Base-by-base conservation (phyloP, 192 early-diverging fungal species). In the Rhizophagus sp. region DNA sequence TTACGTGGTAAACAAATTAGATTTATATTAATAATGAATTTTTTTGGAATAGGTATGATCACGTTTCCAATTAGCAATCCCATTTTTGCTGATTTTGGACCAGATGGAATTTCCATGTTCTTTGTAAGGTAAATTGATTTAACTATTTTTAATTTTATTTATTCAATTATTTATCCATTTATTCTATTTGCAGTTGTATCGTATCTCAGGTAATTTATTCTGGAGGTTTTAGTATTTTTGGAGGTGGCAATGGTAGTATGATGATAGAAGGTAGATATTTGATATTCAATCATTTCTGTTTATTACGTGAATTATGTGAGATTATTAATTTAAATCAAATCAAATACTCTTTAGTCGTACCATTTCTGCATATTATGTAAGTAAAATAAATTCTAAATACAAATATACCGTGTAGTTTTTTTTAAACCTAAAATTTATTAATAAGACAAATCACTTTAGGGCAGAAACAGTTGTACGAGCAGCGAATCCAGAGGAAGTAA, bases 21-120 rank as follows among this genome's bases (percentile, higher is more conserved):
- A 65, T 39, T n/a, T 15, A 19, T 65, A 22, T 74, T 24, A 71
- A 65, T 44, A 24, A 22, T 74, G 47, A 76, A 62, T 47, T 22
- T 64, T 79, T 0, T 68, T 36, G 41, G 30, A 71, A 52, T 83
- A 90, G 89, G 89, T 17, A 86, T 94, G 83, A 98, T 99, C 82
- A 93, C 95, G 24, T 99, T 99, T 78, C 98, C 98, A 0, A 80
- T 93, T 2, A 89, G 89, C 62, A 89, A 93, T 12, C 87, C 92
- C 0, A 92, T 90, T 15, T 95, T 91, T 83, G 86, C 83, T 75
- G 82, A 84, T 9, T 89, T 94, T 82, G 94, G 94, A 5, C 92
- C 94, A 2, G 91, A 92, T 79, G 98, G 98, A 33, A 96, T 98
- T 73, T 95, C 96, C 67, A 98, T 98, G 94, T 98, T 95, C 81